These are phyloP conservation scores for Arthrinium puccinioides DNA, from an alignment of 2,329 filamentous ascomycete species.

Conservation along the genomic window DNA sequence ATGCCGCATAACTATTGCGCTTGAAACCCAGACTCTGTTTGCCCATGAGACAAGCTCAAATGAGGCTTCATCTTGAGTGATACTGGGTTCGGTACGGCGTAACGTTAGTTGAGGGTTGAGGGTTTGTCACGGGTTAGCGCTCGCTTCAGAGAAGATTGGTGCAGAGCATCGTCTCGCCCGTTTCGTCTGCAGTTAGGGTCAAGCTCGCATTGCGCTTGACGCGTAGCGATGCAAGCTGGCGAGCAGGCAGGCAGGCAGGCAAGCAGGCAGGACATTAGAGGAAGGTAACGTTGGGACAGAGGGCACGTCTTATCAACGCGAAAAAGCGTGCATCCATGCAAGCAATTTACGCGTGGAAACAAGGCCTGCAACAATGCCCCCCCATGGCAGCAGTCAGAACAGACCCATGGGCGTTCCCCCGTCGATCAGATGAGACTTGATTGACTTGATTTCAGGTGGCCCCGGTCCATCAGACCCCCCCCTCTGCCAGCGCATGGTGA, in stretches of 20 bases:
- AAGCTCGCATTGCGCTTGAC: background rate
- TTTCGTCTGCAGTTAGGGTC: background rate
- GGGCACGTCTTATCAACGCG: conserved; percentile 17
- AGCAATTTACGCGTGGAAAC: conserved; percentile 20
- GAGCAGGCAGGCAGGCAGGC: too few species aligned
- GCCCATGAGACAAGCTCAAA: too few species aligned
- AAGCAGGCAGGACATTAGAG: too few species aligned
- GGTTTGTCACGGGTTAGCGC: too few species aligned
- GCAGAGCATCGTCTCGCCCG: background rate
- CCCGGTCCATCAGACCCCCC: conserved; percentile 8
- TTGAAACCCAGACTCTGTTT: too few species aligned
- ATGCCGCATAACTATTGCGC: too few species aligned
- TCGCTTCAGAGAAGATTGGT: background rate
- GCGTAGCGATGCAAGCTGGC: background rate
- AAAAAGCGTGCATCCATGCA: conserved; percentile 14
- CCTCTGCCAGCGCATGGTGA: conserved; percentile 8
- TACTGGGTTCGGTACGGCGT: too few species aligned
- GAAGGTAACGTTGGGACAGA: background rate
- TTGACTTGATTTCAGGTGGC: conserved; percentile 7
- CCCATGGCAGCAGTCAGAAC: conserved; percentile 2
- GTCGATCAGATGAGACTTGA: too few species aligned
- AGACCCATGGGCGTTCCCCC: conserved; percentile 5
- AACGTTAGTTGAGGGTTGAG: too few species aligned
- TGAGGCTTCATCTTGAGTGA: too few species aligned
- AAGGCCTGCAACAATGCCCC: conserved; percentile 10